These are phyloP conservation scores for Boeremia exigua DNA, from an alignment of 2,329 filamentous ascomycete species.

Conservation along the genomic window DNA sequence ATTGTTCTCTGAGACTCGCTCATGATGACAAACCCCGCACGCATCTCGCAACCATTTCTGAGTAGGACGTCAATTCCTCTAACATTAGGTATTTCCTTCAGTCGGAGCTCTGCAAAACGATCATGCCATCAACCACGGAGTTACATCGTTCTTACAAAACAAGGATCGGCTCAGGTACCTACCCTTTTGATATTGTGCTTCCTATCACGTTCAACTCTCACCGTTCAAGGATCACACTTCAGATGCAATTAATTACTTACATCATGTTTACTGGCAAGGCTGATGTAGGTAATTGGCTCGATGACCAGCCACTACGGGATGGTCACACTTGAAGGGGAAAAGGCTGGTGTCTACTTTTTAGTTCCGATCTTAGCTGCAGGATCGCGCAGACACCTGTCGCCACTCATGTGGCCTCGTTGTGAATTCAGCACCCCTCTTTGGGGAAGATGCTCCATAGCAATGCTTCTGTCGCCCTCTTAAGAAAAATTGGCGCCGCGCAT, in stretches of 20 bases:
- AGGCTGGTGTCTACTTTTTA: background rate
- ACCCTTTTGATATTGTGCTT: background rate
- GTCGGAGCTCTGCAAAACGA: background rate
- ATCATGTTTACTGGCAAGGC: conserved; percentile 7
- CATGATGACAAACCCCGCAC: too few relatives aligned
- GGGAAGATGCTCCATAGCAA: background rate
- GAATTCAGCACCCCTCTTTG: background rate
- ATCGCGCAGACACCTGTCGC: conserved; percentile 12
- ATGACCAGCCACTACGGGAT: background rate
- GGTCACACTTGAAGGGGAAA: conserved; percentile 1
- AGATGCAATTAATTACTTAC: conserved; percentile 4
- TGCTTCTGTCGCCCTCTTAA: background rate
- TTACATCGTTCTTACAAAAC: background rate
- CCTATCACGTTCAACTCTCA: background rate
- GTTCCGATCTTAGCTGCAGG: conserved; percentile 16
- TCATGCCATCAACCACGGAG: background rate
- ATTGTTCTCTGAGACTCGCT: too few relatives aligned
- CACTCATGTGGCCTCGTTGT: conserved; percentile 4
- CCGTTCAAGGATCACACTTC: background rate
- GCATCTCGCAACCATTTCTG: too few relatives aligned
- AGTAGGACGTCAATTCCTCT: background rate
- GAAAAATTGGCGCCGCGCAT: background rate
- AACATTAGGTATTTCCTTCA: background rate
- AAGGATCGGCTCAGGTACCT: background rate
- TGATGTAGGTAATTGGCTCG: conserved; percentile 2